These are phyloP conservation scores for Yarrowia porcina DNA, from an alignment of 805 yeast species.

Conservation along the genomic window DNA sequence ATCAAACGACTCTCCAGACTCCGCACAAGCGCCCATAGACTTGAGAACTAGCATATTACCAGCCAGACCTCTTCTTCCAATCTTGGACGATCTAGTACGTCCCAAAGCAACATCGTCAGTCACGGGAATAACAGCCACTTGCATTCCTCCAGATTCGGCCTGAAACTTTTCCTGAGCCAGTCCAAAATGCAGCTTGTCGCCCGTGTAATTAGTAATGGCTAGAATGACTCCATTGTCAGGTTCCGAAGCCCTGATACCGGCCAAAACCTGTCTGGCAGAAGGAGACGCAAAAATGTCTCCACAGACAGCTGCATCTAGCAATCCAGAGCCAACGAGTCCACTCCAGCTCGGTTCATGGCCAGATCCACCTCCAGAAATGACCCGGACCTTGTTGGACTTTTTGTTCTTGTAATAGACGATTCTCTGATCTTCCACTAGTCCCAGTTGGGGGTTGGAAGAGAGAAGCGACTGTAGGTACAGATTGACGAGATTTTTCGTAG, in stretches of 20 bases:
- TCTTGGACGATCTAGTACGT: slow-evolving; percentile 60
- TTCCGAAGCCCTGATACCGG: slow-evolving; percentile 61
- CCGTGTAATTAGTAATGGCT: slow-evolving; percentile 89
- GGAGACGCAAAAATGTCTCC: slow-evolving; percentile 94
- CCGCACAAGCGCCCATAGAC: slow-evolving; percentile 68
- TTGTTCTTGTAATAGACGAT: not conserved
- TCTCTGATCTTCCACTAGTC: slow-evolving; percentile 20
- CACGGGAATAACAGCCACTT: slow-evolving; percentile 57
- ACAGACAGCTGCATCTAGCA: slow-evolving; percentile 80
- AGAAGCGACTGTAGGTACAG: slow-evolving; percentile 13
- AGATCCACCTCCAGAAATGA: slow-evolving; percentile 54
- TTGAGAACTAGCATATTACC: slow-evolving; percentile 89
- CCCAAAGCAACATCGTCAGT: slow-evolving; percentile 96
- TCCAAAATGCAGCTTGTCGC: slow-evolving; percentile 90
- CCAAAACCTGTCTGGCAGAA: slow-evolving; percentile 78
- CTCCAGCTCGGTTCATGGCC: slow-evolving; percentile 75
- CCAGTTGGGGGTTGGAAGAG: slow-evolving; percentile 2
- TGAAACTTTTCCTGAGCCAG: slow-evolving; percentile 85
- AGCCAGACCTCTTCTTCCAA: slow-evolving; percentile 76
- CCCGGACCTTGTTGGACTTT: slow-evolving; percentile 39
- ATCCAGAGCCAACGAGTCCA: slow-evolving; percentile 83
- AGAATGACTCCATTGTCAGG: slow-evolving; percentile 64
- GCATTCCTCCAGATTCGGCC: slow-evolving; percentile 68
- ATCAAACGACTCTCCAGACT: slow-evolving; percentile 44
- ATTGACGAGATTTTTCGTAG: not conserved